Conservation (phyloP, 1,284 basidiomycete species). For the Puccinia polysora region DNA sequence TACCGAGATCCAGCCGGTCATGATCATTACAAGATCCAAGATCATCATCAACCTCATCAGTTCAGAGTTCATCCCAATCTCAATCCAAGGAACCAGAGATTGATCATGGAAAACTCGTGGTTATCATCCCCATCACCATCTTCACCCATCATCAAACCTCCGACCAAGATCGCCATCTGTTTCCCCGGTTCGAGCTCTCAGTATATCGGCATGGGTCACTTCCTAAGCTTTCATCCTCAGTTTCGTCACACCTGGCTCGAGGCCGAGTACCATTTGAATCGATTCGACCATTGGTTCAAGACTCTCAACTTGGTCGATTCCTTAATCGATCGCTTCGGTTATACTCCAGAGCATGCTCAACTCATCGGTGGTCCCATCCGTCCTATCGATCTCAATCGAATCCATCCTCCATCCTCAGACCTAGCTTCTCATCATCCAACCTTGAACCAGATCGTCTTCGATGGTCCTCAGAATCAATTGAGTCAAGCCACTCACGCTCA, state of each 20-base stretch:
- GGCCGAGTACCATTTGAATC: conserved; percentile 48
- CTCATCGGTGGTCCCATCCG: conserved; percentile 45
- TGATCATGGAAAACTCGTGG: conserved; percentile 42
- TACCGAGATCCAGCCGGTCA: conserved; percentile 46
- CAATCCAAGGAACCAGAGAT: conserved; percentile 33
- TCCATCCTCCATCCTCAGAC: not conserved
- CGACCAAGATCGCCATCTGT: conserved; percentile 45
- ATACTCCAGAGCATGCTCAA: conserved; percentile 45
- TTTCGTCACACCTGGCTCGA: conserved; percentile 49
- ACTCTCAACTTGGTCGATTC: conserved; percentile 45
- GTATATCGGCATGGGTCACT: conserved; percentile 50
- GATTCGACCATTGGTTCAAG: conserved; percentile 47
- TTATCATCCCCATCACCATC: not conserved
- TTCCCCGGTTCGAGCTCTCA: conserved; percentile 51
- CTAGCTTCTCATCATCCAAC: not conserved
- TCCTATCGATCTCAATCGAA: too few species aligned
- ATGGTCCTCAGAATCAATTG: conserved; percentile 48
- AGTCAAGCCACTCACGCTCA: conserved; percentile 50
- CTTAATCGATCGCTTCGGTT: conserved; percentile 8
- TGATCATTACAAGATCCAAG: conserved; percentile 43
- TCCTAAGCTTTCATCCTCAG: not conserved
- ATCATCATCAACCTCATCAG: conserved; percentile 17
- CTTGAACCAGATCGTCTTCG: conserved; percentile 43
- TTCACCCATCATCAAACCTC: not conserved
- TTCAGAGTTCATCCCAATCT: conserved; percentile 7